Evolutionary conservation across 139 green algal species (phyloP).

Genomic region (Diplosphaera chodatii): DNA sequence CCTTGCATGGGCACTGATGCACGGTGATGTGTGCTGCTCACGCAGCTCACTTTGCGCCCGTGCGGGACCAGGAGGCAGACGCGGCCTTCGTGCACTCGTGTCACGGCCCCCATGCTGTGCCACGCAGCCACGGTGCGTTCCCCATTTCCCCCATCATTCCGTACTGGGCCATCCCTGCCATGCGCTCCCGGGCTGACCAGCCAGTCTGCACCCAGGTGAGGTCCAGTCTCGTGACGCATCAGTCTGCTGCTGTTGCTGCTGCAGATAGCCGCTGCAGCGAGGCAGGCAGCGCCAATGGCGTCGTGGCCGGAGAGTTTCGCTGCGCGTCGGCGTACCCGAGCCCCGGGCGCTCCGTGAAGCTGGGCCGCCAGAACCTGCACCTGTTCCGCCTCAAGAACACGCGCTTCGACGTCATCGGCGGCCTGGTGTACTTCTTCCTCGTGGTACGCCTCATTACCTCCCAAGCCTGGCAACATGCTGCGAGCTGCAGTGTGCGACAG

Average conservation of each 20-base stretch:
- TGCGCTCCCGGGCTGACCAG: no score
- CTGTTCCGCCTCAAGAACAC: slow-evolving; percentile 57
- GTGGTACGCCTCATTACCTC: no score
- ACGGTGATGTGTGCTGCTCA: no score
- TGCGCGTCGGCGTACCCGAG: slow-evolving; percentile 60
- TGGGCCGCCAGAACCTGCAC: slow-evolving; percentile 72
- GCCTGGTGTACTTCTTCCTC: slow-evolving; percentile 77
- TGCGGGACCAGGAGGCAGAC: slow-evolving; percentile 47
- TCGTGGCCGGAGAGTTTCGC: slow-evolving; percentile 49
- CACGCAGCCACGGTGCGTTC: background rate
- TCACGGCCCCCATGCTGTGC: background rate
- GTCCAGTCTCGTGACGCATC: no score
- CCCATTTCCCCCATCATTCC: no score
- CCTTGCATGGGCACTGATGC: no score
- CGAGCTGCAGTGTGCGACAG: no score
- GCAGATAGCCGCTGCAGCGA: background rate
- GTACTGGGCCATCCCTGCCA: no score
- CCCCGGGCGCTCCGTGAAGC: slow-evolving; percentile 26
- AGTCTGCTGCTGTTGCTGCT: background rate
- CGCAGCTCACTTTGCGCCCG: slow-evolving; percentile 30
- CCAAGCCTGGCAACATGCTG: no score
- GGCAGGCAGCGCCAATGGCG: slow-evolving; percentile 3
- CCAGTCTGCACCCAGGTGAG: no score
- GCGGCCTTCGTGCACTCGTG: slow-evolving; percentile 12
- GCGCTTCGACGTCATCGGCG: slow-evolving; percentile 82